phyloP scores from a whole-genome alignment of 2,329 filamentous ascomycete species.

The Alternaria consortialis region DNA sequence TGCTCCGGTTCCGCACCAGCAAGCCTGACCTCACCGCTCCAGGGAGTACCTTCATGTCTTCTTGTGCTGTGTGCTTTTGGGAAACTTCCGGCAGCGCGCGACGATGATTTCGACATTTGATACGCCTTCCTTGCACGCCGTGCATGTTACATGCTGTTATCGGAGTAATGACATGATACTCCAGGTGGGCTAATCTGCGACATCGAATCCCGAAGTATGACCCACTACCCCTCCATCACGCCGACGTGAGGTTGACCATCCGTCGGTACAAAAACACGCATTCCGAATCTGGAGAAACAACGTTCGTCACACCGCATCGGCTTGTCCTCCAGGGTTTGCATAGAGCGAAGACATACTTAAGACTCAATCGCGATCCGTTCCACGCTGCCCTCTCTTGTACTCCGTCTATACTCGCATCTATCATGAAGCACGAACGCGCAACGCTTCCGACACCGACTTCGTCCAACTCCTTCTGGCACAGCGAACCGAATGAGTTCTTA shows the following conservation, averaged over 20 bases:
- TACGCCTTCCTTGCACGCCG: neutral
- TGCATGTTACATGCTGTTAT: neutral
- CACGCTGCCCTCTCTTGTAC: neutral
- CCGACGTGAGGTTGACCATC: slow-evolving; percentile 1
- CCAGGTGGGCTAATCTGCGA: slow-evolving; percentile 16
- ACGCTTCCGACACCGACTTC: slow-evolving; percentile 68
- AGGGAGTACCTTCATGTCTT: slow-evolving; percentile 35
- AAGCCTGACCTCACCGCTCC: slow-evolving; percentile 19
- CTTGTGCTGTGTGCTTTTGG: slow-evolving; percentile 11
- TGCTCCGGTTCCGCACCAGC: slow-evolving; percentile 1
- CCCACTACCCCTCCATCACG: slow-evolving; percentile 25
- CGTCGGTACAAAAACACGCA: slow-evolving; percentile 8
- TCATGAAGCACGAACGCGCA: slow-evolving; percentile 46
- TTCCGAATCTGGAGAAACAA: slow-evolving; percentile 7
- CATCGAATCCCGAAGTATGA: slow-evolving; percentile 21
- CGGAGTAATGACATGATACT: slow-evolving; percentile 21
- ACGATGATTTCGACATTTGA: slow-evolving; percentile 1
- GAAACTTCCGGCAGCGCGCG: neutral
- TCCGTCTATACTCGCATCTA: slow-evolving; percentile 11
- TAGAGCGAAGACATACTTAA: slow-evolving; percentile 7
- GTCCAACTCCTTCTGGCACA: slow-evolving; percentile 77
- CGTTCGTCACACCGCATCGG: slow-evolving; percentile 10
- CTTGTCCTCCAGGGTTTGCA: neutral
- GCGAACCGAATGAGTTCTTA: slow-evolving; percentile 69
- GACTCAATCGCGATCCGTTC: neutral